Conservation (phyloP, 2,329 filamentous ascomycete genomes). For the Cytospora piceicola region DNA sequence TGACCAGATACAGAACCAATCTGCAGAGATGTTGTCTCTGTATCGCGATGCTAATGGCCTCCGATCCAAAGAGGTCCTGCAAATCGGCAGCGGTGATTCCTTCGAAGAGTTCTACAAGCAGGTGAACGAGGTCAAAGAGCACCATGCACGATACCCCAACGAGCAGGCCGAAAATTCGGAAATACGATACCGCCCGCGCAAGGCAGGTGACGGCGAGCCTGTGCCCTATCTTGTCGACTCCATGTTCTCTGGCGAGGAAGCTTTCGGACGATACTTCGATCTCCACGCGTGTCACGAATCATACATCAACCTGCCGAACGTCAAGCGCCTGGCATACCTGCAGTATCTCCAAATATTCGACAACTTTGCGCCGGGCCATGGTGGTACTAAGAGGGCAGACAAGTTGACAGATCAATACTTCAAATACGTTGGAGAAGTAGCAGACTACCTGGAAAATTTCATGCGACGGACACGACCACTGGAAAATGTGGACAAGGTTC, state of each 20-base stretch:
- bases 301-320: constrained; percentile 85
- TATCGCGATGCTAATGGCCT: constrained; percentile 79
- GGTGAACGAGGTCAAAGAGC: constrained; percentile 77
- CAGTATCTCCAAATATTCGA: constrained; percentile 95
- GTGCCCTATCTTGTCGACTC: constrained; percentile 75
- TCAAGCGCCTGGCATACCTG: constrained; percentile 84
- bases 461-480: constrained; percentile 83
- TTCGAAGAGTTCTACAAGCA: constrained; percentile 93
- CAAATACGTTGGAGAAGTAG: constrained; percentile 79
- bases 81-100: constrained; percentile 81
- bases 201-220: constrained; percentile 63
- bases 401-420: constrained; percentile 95
- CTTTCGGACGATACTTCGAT: constrained; percentile 90
- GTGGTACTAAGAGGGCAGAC: constrained; percentile 75
- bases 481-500: constrained; percentile 80
- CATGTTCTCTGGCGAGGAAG: constrained; percentile 95
- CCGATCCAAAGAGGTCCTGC: constrained; percentile 78
- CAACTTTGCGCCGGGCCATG: constrained; percentile 74
- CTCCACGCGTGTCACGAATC: constrained; percentile 81
- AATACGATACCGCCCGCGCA: constrained; percentile 77
- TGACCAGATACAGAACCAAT: constrained; percentile 85
- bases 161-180: constrained; percentile 96
- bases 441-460: constrained; percentile 84
- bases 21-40: constrained; percentile 75
- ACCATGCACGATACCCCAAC: constrained; percentile 89